Base-by-base conservation (phyloP, 495 filamentous ascomycete species). In the Aspergillus asperescens region DNA sequence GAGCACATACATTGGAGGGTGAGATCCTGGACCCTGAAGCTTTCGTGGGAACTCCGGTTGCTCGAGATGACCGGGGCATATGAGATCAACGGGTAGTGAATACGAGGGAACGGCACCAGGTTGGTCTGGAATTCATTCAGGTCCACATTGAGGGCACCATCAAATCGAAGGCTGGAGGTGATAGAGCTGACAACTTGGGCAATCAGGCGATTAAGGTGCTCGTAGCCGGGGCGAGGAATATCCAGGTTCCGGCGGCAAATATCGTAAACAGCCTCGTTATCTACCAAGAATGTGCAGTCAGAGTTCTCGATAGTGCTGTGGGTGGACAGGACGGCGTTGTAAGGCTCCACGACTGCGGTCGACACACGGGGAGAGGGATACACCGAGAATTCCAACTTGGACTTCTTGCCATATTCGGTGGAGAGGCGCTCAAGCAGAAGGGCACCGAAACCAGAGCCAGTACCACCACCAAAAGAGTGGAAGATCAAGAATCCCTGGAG, bases 81-180 rank as follows among this genome's bases (percentile, higher is more conserved):
- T 58, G 82, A 86, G 77, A 95, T 91, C 50, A 95, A 70, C 50
- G 89, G 89, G 72, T 91, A 95, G 71, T 95, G 89, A 62, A 95
- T 93, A 70, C 89, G 85, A 12, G 89, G 89, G 68, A 89, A 94
- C 5, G 89, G 89, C 28, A 94, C 89, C 76, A 95, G 67, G 75
- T 95, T 95, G 60, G 89, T 95, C 78, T 95, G 89, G 81, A 95
- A 95, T 69, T 95, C 89, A 72, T 88, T 90, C 70, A 95, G 70
- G 69, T 95, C 89, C 65, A 95, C 89, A 61, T 95, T 95, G 59
- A 95, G 82, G 25, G 87, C 87, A 64, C 89, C 89, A 58, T 95
- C 89, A 62, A 95, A 95, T 41, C 89, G 85, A 47, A 95, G 81
- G 62, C 87, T 91, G 46, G 88, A 88, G 49, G 89, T 95, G 72